phyloP scores from a whole-genome alignment of 2,329 filamentous ascomycete species.

The Penicillium vulpinum region DNA sequence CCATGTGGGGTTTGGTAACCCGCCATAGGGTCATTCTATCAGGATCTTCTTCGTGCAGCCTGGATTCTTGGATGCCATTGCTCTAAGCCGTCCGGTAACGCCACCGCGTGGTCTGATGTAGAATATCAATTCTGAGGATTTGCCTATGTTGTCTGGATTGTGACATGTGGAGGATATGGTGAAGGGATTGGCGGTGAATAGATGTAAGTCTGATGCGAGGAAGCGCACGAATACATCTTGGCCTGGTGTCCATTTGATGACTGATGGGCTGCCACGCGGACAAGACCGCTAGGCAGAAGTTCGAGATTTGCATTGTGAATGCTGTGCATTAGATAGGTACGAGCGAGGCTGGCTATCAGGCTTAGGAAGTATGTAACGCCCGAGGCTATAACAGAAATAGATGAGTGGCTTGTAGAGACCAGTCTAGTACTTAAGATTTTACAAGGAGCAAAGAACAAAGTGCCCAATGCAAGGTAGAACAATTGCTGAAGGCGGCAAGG shows the following conservation, averaged over 20 bases:
- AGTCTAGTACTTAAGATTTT: no score
- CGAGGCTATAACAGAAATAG: conserved; percentile 46
- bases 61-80: conserved; percentile 40
- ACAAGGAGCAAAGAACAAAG: no score
- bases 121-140: conserved; percentile 49
- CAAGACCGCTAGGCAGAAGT: conserved; percentile 41
- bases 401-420: no score
- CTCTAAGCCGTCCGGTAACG: conserved; percentile 50
- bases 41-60: conserved; percentile 47
- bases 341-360: conserved; percentile 46
- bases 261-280: conserved; percentile 45
- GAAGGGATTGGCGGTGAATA: conserved; percentile 54
- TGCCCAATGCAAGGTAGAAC: no score
- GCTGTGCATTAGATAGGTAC: conserved; percentile 53
- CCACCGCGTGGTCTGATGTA: conserved; percentile 54
- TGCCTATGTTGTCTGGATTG: conserved; percentile 14
- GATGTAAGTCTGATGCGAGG: conserved; percentile 39
- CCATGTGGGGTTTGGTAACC: conserved; percentile 43
- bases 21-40: conserved; percentile 61
- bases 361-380: conserved; percentile 52
- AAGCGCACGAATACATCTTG: conserved; percentile 60
- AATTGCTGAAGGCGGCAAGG: no score
- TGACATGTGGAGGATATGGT: conserved; percentile 54
- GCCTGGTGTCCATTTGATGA: conserved; percentile 51
- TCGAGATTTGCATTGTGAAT: conserved; percentile 45